Evolutionary conservation across 1,284 basidiomycete species (phyloP).

Genomic region (Cutaneotrichosporon daszewskae): DNA sequence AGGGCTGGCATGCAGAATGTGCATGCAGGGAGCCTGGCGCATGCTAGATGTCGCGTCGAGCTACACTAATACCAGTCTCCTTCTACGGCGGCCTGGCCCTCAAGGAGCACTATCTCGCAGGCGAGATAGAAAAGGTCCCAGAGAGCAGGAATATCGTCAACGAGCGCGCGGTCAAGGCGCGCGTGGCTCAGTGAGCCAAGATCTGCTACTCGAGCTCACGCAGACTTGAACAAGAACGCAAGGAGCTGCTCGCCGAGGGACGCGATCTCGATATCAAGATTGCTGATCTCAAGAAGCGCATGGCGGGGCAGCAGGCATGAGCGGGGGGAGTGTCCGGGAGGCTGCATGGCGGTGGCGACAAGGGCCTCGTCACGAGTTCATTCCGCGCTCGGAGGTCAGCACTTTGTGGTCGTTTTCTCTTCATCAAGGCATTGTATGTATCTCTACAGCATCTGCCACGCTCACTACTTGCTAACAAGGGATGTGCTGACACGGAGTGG

Average conservation of each 20-base stretch:
- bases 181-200: constrained; percentile 28
- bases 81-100: constrained; percentile 32
- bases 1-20: not conserved
- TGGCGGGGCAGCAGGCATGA: not conserved
- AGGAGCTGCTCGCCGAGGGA: constrained; percentile 26
- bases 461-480: too few species aligned
- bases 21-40: not conserved
- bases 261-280: constrained; percentile 28
- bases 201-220: not conserved
- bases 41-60: not conserved
- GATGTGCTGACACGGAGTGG: too few species aligned
- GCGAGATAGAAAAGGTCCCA: constrained; percentile 17
- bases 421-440: too few species aligned
- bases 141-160: constrained; percentile 13
- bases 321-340: too few species aligned
- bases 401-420: too few species aligned
- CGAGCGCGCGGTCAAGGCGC: constrained; percentile 24
- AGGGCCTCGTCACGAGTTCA: too few species aligned
- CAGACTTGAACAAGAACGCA: constrained; percentile 33
- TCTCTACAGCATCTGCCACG: too few species aligned
- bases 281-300: constrained; percentile 9
- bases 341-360: too few species aligned
- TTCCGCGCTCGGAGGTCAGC: too few species aligned
- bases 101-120: constrained; percentile 30
- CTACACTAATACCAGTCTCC: constrained; percentile 17